Percentiles rank a stretch among this genome's conserved stretches.
These are phyloP conservation scores for Colletotrichum nymphaeae DNA, from an alignment of 2,329 filamentous ascomycete species.

Conservation along the genomic window DNA sequence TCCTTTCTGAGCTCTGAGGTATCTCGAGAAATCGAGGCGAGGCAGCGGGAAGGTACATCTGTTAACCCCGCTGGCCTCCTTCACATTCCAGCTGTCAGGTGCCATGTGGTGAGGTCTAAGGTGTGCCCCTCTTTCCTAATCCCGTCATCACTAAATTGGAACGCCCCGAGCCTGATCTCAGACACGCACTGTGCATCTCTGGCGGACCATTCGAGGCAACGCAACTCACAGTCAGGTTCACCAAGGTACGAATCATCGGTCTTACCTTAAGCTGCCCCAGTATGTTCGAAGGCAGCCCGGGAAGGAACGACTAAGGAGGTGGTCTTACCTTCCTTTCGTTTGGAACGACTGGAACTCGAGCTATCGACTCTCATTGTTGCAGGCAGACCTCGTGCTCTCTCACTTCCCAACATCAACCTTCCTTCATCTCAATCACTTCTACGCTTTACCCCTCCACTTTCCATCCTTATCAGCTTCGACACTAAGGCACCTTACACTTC, in stretches of 20 bases:
- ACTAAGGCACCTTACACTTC: not conserved
- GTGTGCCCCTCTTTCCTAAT: constrained; percentile 34
- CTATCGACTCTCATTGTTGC: not conserved
- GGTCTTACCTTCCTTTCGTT: not conserved
- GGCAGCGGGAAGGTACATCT: not conserved
- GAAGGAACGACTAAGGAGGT: too few relatives aligned
- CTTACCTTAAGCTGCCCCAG: constrained; percentile 1
- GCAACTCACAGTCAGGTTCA: not conserved
- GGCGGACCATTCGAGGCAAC: constrained; percentile 11
- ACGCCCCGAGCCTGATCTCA: constrained; percentile 20
- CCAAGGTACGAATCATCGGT: constrained; percentile 1
- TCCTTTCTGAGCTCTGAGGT: not conserved
- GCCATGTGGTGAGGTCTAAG: constrained; percentile 19
- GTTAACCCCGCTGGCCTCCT: not conserved
- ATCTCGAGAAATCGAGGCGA: not conserved
- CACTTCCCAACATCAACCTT: not conserved
- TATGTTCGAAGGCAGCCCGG: too few relatives aligned
- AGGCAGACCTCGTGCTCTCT: not conserved
- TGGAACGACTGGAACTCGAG: not conserved
- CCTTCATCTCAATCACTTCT: not conserved
- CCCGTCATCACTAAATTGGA: constrained; percentile 21
- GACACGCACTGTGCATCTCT: constrained; percentile 32
- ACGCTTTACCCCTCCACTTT: not conserved
- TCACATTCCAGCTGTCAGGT: constrained; percentile 7
- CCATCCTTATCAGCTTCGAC: constrained; percentile 3